Evolutionary conservation across 108 stramenopile species (phyloP).

Genomic region (Nitzschia sp.): DNA sequence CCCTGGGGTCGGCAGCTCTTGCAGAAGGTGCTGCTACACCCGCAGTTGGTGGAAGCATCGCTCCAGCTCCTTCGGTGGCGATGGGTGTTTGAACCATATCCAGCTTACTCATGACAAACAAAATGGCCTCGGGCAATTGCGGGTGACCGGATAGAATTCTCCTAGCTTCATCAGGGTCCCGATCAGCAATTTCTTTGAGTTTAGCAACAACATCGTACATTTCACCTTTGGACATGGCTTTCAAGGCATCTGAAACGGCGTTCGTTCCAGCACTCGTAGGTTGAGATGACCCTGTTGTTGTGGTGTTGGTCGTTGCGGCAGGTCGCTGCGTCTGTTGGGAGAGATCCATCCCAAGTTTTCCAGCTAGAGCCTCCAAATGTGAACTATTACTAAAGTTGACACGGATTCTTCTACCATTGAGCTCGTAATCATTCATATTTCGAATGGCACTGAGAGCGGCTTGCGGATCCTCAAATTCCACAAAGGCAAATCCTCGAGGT

Average conservation of each 20-base stretch:
- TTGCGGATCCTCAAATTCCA: conserved; percentile 95
- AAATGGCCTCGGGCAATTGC: conserved; percentile 87
- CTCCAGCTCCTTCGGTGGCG: conserved; percentile 25
- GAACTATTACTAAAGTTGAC: conserved; percentile 92
- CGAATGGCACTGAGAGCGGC: conserved; percentile 93
- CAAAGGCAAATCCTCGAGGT: conserved; percentile 94
- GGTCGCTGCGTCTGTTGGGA: conserved; percentile 40
- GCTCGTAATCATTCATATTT: conserved; percentile 95
- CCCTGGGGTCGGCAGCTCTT: conserved; percentile 34
- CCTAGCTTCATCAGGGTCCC: conserved; percentile 89
- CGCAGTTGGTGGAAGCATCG: conserved; percentile 3
- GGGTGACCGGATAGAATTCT: conserved; percentile 82
- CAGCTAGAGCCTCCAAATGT: conserved; percentile 83
- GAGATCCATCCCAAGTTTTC: conserved; percentile 89
- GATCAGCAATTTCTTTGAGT: conserved; percentile 87
- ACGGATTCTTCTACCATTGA: conserved; percentile 88
- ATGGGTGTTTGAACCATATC: conserved; percentile 89
- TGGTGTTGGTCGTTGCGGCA: conserved; percentile 18
- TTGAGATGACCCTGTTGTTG: neutral
- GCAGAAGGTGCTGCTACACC: conserved; percentile 7
- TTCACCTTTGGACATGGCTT: conserved; percentile 83
- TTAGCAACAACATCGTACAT: conserved; percentile 88
- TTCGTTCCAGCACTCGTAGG: conserved; percentile 57
- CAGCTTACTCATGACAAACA: conserved; percentile 84
- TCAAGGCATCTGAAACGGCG: conserved; percentile 77